A percentile compares a stretch with the other conserved stretches of the same genome.
phyloP scores from a whole-genome alignment of 768 basidiomycete species.

The Calocybe gangraenosa region DNA sequence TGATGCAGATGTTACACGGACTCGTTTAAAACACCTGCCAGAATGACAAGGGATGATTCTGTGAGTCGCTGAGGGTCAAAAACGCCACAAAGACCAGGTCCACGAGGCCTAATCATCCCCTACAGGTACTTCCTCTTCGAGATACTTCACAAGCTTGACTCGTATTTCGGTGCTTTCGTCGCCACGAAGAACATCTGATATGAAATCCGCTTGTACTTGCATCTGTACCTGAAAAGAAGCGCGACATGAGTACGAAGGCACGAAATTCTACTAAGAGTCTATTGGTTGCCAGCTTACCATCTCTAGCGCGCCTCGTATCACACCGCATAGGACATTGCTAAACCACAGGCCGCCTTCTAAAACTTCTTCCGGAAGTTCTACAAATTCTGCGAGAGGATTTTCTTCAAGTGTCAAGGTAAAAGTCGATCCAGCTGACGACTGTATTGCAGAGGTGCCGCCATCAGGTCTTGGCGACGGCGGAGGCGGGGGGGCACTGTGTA shows the following conservation, averaged over 20 bases:
- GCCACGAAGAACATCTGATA: slow-evolving; percentile 87
- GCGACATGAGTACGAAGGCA: slow-evolving; percentile 10
- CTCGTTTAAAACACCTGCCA: background rate
- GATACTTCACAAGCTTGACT: slow-evolving; percentile 83
- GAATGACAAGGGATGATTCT: background rate
- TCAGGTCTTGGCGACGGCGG: slow-evolving; percentile 47
- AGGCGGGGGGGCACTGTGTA: slow-evolving; percentile 57
- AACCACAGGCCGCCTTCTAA: slow-evolving; percentile 95
- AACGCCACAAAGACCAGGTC: no score
- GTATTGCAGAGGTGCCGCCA: slow-evolving; percentile 36
- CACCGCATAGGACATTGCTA: slow-evolving; percentile 94
- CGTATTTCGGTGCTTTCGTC: slow-evolving; percentile 94
- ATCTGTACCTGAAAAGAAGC: slow-evolving; percentile 75
- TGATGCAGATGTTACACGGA: background rate
- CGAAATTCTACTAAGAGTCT: background rate
- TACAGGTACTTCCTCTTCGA: slow-evolving; percentile 94
- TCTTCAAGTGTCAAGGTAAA: slow-evolving; percentile 91
- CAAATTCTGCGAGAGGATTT: slow-evolving; percentile 95
- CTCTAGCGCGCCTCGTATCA: slow-evolving; percentile 88
- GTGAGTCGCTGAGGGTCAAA: background rate
- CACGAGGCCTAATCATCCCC: slow-evolving; percentile 69
- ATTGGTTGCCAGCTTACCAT: slow-evolving; percentile 63
- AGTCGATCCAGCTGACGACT: slow-evolving; percentile 45
- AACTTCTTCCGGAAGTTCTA: slow-evolving; percentile 91
- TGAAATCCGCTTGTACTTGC: slow-evolving; percentile 86